phyloP scores from a whole-genome alignment of 1,284 basidiomycete genomes.

The Athelia psychrophila region DNA sequence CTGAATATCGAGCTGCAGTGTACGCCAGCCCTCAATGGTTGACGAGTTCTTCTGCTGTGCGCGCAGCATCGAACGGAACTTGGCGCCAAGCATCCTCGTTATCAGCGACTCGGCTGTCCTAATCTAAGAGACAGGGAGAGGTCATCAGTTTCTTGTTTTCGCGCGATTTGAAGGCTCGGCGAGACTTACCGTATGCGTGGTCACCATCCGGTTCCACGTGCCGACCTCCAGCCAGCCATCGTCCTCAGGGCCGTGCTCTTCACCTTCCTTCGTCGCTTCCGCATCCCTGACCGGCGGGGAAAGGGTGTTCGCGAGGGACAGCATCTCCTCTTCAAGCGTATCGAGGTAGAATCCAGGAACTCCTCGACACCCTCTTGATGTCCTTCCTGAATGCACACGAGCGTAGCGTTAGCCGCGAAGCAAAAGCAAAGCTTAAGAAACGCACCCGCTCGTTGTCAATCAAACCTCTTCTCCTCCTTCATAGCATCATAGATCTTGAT shows the following conservation, averaged over 20 bases:
- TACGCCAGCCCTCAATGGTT: slow-evolving; percentile 91
- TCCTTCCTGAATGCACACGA: slow-evolving; percentile 85
- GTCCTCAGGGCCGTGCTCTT: slow-evolving; percentile 46
- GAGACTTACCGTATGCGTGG: slow-evolving; percentile 72
- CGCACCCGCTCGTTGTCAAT: slow-evolving; percentile 87
- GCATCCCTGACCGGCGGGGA: slow-evolving; percentile 28
- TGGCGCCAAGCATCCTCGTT: slow-evolving; percentile 91
- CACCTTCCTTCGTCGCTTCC: slow-evolving; percentile 28
- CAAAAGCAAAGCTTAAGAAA: slow-evolving; percentile 14
- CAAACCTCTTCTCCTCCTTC: slow-evolving; percentile 93
- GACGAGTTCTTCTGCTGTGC: slow-evolving; percentile 85
- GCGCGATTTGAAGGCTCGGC: slow-evolving; percentile 6
- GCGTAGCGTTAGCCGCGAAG: slow-evolving; percentile 3
- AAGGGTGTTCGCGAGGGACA: slow-evolving; percentile 57
- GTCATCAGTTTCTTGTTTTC: no score
- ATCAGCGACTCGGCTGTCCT: slow-evolving; percentile 86
- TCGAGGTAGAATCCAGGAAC: slow-evolving; percentile 97
- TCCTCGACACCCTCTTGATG: slow-evolving; percentile 99
- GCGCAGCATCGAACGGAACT: slow-evolving; percentile 82
- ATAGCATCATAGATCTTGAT: slow-evolving; percentile 94
- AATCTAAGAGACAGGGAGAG: slow-evolving; percentile 49
- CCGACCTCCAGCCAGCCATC: slow-evolving; percentile 93
- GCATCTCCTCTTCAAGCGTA: slow-evolving; percentile 91
- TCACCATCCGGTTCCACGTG: slow-evolving; percentile 81
- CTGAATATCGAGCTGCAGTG: slow-evolving; percentile 88